These are phyloP conservation scores for Plasmopara halstedii DNA, from an alignment of 352 stramenopile species.

Conservation along the genomic window DNA sequence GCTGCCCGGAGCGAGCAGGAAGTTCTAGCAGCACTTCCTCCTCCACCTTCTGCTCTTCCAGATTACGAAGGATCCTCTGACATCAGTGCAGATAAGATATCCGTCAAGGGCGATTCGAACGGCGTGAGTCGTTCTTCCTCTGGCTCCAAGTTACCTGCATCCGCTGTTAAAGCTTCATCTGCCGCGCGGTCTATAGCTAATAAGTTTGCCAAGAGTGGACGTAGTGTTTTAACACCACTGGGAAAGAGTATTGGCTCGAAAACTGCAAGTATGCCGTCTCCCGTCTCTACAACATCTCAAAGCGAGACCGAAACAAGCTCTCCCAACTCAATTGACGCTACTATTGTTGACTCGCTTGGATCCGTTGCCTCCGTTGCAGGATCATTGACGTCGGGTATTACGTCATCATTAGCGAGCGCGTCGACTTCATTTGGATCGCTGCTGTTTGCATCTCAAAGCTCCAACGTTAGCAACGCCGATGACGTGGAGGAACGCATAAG, in stretches of 20 bases:
- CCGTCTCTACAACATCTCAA: background rate
- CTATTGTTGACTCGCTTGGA: conserved; percentile 7
- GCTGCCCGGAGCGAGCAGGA: conserved; percentile 16
- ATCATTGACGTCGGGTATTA: conserved; percentile 16
- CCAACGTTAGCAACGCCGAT: conserved; percentile 8
- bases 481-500: conserved; percentile 1
- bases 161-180: conserved; percentile 31
- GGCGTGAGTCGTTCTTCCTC: conserved; percentile 1
- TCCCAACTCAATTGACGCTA: conserved; percentile 2
- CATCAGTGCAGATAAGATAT: background rate
- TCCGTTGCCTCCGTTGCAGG: conserved; percentile 18
- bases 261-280: conserved; percentile 1
- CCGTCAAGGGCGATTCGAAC: background rate
- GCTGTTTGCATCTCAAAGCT: conserved; percentile 34
- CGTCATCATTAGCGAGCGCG: conserved; percentile 30
- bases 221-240: conserved; percentile 47
- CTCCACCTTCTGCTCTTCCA: conserved; percentile 18
- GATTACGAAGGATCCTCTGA: conserved; percentile 8
- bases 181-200: conserved; percentile 53
- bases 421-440: conserved; percentile 38
- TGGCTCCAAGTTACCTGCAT: conserved; percentile 12
- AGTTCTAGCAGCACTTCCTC: conserved; percentile 20
- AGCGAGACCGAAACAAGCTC: conserved; percentile 6
- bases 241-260: conserved; percentile 4
- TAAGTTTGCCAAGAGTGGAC: conserved; percentile 44